Base-by-base conservation (phyloP, 1,284 basidiomycete genomes). In the Tylopilus orsonianus region DNA sequence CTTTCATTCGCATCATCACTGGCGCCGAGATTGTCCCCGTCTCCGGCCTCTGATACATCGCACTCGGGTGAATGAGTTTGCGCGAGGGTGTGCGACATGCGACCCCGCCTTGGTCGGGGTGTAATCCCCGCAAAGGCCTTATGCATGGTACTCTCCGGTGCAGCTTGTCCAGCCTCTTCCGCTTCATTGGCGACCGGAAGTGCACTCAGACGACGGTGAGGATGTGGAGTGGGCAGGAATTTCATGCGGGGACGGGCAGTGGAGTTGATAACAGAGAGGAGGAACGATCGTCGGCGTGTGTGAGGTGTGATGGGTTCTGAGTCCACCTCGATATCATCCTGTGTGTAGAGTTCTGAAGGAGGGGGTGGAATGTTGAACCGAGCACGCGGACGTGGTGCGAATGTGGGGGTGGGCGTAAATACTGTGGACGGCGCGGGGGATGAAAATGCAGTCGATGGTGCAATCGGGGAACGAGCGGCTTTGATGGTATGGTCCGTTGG, bases 261-360 rank as follows among this genome's bases (percentile, higher is more conserved):
- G 3, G 86, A 87, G 61, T 90, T 85, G 60, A 90, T 87, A 16
- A 90, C 82, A 4, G 82, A 82, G 29, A 90, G 74, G 5, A 90
- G 75, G 69, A 90, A 90, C 0, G 87, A 88, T 16, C 79, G 77
- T 36, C 84, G 80, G 52, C 85, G 80, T 10, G 81, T 78, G 50
- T 80, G 72, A 1, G 87, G 87, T 2, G 87, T 90, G 19, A 80
- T 58, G 0, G 68, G 71, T 34, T 73, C 66, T 16, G 66, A 59
- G 14, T 66, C 58, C 26, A 58, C 49, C n/a, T 60, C 63, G 8
- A 53, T 41, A 6, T 57, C 58, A 19, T 62, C 62, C 33, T 60
- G 58, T 3, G 61, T 56, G 14, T 66, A 58, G 29, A 69, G 54
- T 26, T 77, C 70, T 20, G 61, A 54, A 5, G 72, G 67, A 22